These are phyloP conservation scores for Fusarium gaditjirri DNA, from an alignment of 2,329 filamentous ascomycete species.

Conservation along the genomic window DNA sequence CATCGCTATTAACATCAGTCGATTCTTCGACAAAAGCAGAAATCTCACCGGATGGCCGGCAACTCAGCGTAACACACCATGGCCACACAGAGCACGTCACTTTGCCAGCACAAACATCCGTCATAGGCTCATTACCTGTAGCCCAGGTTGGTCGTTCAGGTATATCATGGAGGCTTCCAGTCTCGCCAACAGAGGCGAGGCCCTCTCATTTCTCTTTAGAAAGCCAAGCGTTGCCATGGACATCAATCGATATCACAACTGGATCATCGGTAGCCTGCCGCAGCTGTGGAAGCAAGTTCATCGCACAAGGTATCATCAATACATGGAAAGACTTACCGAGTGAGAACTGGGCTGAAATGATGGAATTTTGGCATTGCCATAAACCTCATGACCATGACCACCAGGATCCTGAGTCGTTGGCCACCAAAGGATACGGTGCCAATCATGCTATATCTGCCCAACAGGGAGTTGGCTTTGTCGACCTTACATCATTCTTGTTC, in stretches of 20 bases:
- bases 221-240: constrained; percentile 64
- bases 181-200: constrained; percentile 43
- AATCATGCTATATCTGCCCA: constrained; percentile 77
- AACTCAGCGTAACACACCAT: constrained; percentile 61
- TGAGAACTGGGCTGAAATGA: constrained; percentile 99
- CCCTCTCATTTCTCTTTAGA: constrained; percentile 46
- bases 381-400: constrained; percentile 76
- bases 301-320: constrained; percentile 53
- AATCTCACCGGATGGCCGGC: constrained; percentile 57
- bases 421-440: constrained; percentile 83
- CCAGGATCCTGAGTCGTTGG: constrained; percentile 60
- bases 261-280: constrained; percentile 57
- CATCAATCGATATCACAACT: constrained; percentile 58
- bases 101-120: constrained; percentile 57
- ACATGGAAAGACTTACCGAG: constrained; percentile 94
- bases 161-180: constrained; percentile 66
- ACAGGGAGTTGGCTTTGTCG: constrained; percentile 78
- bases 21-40: constrained; percentile 56
- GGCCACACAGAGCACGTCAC: constrained; percentile 48
- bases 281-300: constrained; percentile 52
- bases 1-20: constrained; percentile 58
- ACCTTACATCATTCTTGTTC: constrained; percentile 81
- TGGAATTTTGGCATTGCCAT: constrained; percentile 99
- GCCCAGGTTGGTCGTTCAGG: constrained; percentile 46
- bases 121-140: constrained; percentile 52